Evolutionary conservation across 441 rosid species (phyloP).

Genomic region (Flueggea neowawraea): DNA sequence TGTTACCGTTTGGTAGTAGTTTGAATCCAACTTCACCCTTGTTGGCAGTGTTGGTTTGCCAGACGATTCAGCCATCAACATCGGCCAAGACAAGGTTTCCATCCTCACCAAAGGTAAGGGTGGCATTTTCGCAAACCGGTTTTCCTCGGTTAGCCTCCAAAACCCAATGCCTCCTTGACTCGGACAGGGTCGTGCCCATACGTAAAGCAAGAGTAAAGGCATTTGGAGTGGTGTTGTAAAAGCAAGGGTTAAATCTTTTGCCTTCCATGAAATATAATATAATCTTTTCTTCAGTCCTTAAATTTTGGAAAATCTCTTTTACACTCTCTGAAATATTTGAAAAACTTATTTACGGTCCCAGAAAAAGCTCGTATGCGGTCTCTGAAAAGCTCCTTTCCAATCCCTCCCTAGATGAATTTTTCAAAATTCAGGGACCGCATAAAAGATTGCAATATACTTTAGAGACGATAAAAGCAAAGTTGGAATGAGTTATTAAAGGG

Average conservation of each 20-base stretch:
- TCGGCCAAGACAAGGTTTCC: conserved; percentile 43
- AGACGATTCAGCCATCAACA: conserved; percentile 36
- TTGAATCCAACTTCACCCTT: conserved; percentile 31
- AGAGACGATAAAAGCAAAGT: conserved; percentile 31
- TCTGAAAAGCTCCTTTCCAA: no score
- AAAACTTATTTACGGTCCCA: no score
- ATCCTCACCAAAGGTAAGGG: conserved; percentile 17
- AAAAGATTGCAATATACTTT: no score
- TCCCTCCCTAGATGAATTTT: no score
- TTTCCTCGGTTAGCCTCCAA: conserved; percentile 26
- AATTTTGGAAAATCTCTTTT: no score
- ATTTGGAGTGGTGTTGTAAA: conserved; percentile 40
- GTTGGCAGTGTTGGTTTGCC: conserved; percentile 34
- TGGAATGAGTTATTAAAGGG: conserved; percentile 26
- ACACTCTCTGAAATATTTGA: no score
- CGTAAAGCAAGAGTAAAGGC: conserved; percentile 37
- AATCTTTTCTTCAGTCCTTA: no score
- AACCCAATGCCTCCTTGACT: conserved; percentile 16
- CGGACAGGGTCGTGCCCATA: conserved; percentile 20
- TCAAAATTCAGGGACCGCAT: no score
- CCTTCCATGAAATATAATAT: no score
- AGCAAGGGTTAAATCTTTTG: no score
- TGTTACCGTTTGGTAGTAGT: conserved; percentile 32
- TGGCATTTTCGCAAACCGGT: conserved; percentile 26
- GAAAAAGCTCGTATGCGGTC: no score